Base-by-base conservation (phyloP, 2,329 filamentous ascomycete species). In the Ophiosphaerella herpotricha region DNA sequence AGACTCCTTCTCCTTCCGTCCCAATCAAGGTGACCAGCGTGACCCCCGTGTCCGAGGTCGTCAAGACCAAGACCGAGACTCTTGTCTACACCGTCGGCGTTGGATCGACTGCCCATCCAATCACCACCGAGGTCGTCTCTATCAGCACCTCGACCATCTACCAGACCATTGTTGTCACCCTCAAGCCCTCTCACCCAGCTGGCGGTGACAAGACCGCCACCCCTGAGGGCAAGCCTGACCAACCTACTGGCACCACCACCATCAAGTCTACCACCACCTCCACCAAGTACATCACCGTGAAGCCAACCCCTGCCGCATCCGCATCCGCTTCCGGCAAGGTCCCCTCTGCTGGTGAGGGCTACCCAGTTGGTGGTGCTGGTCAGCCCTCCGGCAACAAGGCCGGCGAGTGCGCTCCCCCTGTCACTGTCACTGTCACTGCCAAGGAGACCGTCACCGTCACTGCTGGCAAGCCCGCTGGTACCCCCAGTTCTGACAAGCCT, bases 31-130 rank as follows among this genome's bases (percentile, higher is more conserved):
- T 52, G 24, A 58, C 55, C 52, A 63, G 45, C 54, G 39, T 52
- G 37, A 51, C 50, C 52, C 62, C 63, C 32, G 56, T 63, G 42
- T 61, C 63, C 33, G 63, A 67, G 62, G 55, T 64, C 40, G 57
- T 58, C 56, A 61, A 68, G 45, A 71, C 72, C 57, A 67, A 60
- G 12, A 77, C 75, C 59, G 61, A 67, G 43, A 77, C 75, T 37
- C 64, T 79, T 26, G 74, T 75, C 52, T 75, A 77, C 64, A 76
- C 76, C 56, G 57, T 75, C 50, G 67, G 72, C 56, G 53, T 64
- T 50, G 67, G 74, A 58, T 67, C 70, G 43, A 77, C 64, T 54
- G 78, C 73, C 54, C 78, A 77, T 62, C 74, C 77, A 48, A 66
- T 81, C 52, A 77, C 67, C 51, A 74, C 70, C 31, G 59, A 70